Base-by-base conservation (phyloP, 768 basidiomycete species). In the Pulveroboletus ravenelii region DNA sequence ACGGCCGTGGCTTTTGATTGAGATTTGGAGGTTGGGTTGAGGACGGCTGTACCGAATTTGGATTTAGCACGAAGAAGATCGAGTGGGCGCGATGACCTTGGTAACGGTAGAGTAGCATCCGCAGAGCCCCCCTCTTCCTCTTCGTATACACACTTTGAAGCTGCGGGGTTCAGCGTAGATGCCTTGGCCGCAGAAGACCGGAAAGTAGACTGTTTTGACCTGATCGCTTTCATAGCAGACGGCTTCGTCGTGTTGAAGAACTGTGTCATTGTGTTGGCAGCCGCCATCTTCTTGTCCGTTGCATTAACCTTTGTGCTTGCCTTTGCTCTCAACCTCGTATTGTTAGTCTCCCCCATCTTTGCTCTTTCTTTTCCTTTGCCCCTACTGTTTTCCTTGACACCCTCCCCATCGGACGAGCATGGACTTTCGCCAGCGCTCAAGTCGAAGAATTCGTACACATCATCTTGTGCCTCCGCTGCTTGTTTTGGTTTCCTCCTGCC, bases 361-460 rank as follows among this genome's bases (percentile, higher is more conserved):
- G 6, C 35, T 31, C 42, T 50, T 15, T 23, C 38, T 39, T 62
- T 63, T 37, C 42, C 51, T 42, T 49, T 59, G 1, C 31, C 44
- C 23, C 48, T 60, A 13, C 41, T 25, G 2, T 37, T 31, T 25
- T 31, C 48, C 18, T 49, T 14, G 27, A 34, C 43, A 10, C 12
- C 35, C 1, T 53, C 52, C 29, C 20, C 52, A 29, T 63, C 53
- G 38, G 58, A 56, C 3, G 60, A 57, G 41, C 57, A 62, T 3
- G 48, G 43, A 47, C 62, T 57, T 36, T 56, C 62, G 10, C 55
- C 58, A 31, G 55, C 60, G 48, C 60, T 64, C 49, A 66, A 35
- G 43, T 65, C 49, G 29, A 65, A 38, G 27, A 31, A 53, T 35
- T 66, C 64, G 23, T 65, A 64, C n/a, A 47, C 62, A 14, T 62